These are phyloP conservation scores for Vanilla planifolia DNA, from an alignment of 106 monocot genomes.

Conservation along the genomic window DNA sequence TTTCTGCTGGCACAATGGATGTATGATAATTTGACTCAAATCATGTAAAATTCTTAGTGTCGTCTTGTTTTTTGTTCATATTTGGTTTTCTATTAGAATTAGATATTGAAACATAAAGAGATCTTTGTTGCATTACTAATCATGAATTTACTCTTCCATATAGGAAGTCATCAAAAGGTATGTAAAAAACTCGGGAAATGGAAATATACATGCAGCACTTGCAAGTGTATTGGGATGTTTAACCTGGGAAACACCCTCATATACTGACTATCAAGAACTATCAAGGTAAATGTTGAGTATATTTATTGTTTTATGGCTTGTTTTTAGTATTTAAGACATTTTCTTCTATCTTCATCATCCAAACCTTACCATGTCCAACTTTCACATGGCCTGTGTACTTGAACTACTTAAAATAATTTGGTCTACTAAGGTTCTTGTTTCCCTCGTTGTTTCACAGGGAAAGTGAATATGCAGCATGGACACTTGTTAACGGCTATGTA, in stretches of 20 bases:
- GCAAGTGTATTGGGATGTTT: constrained; percentile 83
- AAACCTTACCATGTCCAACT: neutral
- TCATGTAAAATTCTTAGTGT: no score
- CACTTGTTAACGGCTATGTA: constrained; percentile 97
- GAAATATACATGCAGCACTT: constrained; percentile 72
- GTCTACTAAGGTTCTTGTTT: no score
- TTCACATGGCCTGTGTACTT: neutral
- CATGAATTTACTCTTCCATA: constrained; percentile 9
- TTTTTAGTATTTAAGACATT: neutral
- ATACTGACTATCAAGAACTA: constrained; percentile 74
- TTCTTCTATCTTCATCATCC: neutral
- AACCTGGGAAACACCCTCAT: constrained; percentile 83
- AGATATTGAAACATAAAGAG: no score
- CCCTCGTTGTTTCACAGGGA: constrained; percentile 40
- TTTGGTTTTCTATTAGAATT: no score
- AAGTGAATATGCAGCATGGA: constrained; percentile 99
- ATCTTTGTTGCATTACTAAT: neutral
- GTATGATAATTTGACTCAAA: no score
- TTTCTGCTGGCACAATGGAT: no score
- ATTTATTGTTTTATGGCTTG: neutral
- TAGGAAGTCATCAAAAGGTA: constrained; percentile 88
- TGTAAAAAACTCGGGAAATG: constrained; percentile 57
- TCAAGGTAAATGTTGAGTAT: constrained; percentile 64
- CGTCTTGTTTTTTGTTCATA: no score
- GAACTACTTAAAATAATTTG: no score